phyloP scores from a whole-genome alignment of 2,329 filamentous ascomycete species.

The Neospermospora avenae region DNA sequence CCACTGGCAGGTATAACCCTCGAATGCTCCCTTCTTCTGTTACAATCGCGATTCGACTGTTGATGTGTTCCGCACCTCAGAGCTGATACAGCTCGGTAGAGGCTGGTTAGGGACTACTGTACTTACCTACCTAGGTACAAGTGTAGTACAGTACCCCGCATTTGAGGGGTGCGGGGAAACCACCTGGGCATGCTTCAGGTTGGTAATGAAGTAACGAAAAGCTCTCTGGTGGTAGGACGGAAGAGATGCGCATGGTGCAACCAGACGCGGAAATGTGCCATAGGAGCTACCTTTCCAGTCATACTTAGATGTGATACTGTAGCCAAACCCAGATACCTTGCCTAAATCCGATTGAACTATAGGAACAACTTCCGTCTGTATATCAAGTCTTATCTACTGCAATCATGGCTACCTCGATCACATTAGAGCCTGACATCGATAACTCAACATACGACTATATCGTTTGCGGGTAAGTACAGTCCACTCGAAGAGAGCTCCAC shows the following conservation, averaged over 20 bases:
- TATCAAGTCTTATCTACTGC: not conserved
- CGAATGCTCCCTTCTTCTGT: no score
- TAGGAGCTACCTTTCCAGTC: not conserved
- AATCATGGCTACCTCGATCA: conserved; percentile 11
- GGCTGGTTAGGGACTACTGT: no score
- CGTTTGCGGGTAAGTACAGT: conserved; percentile 25
- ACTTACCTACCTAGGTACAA: no score
- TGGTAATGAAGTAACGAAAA: not conserved
- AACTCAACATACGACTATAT: conserved; percentile 29
- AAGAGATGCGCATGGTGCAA: not conserved
- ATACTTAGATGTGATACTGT: not conserved
- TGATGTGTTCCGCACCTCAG: not conserved
- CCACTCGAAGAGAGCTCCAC: not conserved
- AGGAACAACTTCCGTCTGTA: not conserved
- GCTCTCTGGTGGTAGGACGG: not conserved
- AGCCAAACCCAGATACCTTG: not conserved
- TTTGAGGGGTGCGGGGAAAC: not conserved
- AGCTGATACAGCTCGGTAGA: not conserved
- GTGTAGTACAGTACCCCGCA: no score
- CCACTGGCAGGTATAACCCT: no score
- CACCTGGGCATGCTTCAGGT: no score
- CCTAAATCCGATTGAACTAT: not conserved
- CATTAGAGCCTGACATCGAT: conserved; percentile 16
- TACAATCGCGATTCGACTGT: no score
- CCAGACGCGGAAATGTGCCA: not conserved